Evolutionary conservation across 2,329 filamentous ascomycete genomes (phyloP).

Genomic region (Apiospora malaysiana): DNA sequence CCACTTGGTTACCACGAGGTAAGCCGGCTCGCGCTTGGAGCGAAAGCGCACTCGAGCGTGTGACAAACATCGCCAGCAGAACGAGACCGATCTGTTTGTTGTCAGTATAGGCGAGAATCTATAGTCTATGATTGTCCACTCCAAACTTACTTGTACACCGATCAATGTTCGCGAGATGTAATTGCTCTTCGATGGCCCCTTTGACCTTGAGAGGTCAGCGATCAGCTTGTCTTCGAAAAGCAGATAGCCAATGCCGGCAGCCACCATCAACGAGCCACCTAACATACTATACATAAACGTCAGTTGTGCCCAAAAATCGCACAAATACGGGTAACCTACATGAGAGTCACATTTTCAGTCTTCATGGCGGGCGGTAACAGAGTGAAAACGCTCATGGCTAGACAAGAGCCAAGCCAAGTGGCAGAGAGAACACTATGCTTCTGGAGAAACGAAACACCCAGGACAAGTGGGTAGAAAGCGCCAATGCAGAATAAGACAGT

Average conservation of each 20-base stretch:
- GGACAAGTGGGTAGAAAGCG: constrained; percentile 77
- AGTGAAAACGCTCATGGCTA: constrained; percentile 89
- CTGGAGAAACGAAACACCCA: constrained; percentile 75
- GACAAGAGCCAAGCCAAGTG: constrained; percentile 78
- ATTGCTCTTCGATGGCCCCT: constrained; percentile 41
- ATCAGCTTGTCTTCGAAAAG: constrained; percentile 73
- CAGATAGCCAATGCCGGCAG: constrained; percentile 78
- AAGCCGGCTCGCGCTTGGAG: constrained; percentile 85
- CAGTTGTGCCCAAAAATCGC: constrained; percentile 27
- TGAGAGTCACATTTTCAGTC: constrained; percentile 68
- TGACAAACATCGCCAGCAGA: constrained; percentile 82
- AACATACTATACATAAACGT: constrained; percentile 58
- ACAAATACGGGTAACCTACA: constrained; percentile 33
- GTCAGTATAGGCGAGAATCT: constrained; percentile 20
- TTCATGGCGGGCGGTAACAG: constrained; percentile 82
- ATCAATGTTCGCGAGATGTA: constrained; percentile 63
- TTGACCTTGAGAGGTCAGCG: constrained; percentile 48
- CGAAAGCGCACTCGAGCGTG: constrained; percentile 82
- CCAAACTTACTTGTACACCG: constrained; percentile 64
- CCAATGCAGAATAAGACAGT: constrained; percentile 80
- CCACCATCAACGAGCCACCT: constrained; percentile 79
- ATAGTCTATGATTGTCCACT: background rate
- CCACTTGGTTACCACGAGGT: constrained; percentile 83
- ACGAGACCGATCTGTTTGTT: constrained; percentile 71
- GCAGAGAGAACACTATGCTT: constrained; percentile 67